Conservation (phyloP, 2,329 filamentous ascomycete species). For the Epichloe bromicola region DNA sequence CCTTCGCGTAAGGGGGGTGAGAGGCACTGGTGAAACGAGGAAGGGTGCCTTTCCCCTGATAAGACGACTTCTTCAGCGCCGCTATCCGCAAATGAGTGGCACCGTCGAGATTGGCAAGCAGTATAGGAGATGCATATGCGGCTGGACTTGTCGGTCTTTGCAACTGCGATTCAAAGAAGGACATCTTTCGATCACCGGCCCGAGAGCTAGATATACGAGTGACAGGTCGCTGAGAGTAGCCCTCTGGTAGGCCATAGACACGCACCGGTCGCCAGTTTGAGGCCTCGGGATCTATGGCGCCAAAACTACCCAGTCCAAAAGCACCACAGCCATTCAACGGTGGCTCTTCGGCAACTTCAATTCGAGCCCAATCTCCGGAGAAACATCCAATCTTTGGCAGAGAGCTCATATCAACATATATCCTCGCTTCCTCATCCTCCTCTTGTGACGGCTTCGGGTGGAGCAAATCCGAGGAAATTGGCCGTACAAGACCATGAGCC, state of each 20-base stretch:
- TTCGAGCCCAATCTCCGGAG: constrained; percentile 88
- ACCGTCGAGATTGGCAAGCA: constrained; percentile 74
- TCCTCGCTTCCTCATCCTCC: constrained; percentile 78
- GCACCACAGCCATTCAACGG: constrained; percentile 51
- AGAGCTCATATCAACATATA: constrained; percentile 82
- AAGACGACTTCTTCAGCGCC: constrained; percentile 43
- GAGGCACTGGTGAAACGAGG: constrained; percentile 42
- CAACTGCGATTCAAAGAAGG: constrained; percentile 58
- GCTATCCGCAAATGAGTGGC: constrained; percentile 70
- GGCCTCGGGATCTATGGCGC: constrained; percentile 39
- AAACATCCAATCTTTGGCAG: constrained; percentile 89
- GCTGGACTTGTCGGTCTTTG: constrained; percentile 43
- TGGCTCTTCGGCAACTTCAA: constrained; percentile 67
- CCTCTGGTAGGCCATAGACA: constrained; percentile 79
- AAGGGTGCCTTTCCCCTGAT: constrained; percentile 38
- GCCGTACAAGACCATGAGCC: constrained; percentile 58
- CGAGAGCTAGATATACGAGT: constrained; percentile 46
- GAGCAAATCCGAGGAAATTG: constrained; percentile 64
- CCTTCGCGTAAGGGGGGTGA: constrained; percentile 50
- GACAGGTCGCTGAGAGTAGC: constrained; percentile 47
- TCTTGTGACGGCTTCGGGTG: constrained; percentile 65
- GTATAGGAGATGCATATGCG: constrained; percentile 70
- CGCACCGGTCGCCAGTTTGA: constrained; percentile 69
- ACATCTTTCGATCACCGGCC: constrained; percentile 37
- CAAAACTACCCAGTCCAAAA: constrained; percentile 55